Conservation (phyloP, 257 asterid species). For the Gardenia jasminoides region DNA sequence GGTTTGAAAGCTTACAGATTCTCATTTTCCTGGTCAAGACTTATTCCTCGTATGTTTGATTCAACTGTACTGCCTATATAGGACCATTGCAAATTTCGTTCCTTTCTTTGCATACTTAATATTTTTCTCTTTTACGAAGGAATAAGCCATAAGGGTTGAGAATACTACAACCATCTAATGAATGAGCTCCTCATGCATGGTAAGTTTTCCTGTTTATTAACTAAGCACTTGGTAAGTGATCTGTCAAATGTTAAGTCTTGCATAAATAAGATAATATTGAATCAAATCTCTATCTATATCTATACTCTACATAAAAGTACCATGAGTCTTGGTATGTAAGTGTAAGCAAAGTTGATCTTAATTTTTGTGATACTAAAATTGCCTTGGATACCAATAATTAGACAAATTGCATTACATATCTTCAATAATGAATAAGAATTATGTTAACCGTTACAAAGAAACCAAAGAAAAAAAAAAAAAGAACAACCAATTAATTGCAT, state of each 20-base stretch:
- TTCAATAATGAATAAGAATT: too few relatives aligned
- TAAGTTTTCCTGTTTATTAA: neutral
- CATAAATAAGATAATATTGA: neutral
- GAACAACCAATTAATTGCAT: too few relatives aligned
- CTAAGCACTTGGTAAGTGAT: neutral
- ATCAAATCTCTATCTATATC: neutral
- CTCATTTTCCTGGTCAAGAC: conserved; percentile 32
- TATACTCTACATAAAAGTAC: too few relatives aligned
- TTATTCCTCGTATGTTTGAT: conserved; percentile 22
- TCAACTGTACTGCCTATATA: neutral
- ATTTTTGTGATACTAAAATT: too few relatives aligned
- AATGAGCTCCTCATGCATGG: too few relatives aligned
- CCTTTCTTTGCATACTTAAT: neutral
- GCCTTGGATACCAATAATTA: too few relatives aligned
- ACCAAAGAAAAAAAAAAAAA: too few relatives aligned
- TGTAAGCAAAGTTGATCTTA: too few relatives aligned
- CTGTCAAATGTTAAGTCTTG: neutral
- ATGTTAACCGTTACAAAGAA: too few relatives aligned
- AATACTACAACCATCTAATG: conserved; percentile 39
- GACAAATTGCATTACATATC: too few relatives aligned
- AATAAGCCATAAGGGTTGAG: conserved; percentile 33
- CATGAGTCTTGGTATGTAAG: too few relatives aligned
- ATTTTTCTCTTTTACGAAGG: conserved; percentile 12
- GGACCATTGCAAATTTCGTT: neutral
- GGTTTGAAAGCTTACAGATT: conserved; percentile 32